Evolutionary conservation across 2,329 filamentous ascomycete genomes (phyloP), one percentile per base, ranked within the genome.

Genomic region (Arthroderma sp.): DNA sequence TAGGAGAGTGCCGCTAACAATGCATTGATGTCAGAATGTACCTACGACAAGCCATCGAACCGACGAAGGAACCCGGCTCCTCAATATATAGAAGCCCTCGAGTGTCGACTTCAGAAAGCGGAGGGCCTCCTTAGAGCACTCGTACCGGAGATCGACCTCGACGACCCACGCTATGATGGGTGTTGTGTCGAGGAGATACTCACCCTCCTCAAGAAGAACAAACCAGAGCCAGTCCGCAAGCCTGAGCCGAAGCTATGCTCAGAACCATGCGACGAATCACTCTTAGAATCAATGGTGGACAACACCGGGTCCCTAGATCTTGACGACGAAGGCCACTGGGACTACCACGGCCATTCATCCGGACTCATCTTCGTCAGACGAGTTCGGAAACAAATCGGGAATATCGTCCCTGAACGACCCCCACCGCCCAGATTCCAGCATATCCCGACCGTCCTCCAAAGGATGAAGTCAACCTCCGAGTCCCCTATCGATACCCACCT

Each of bases 31-130:
- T 31, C 60, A 95, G 90, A 95, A 69, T 96, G 91, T 71, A 95
- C 90, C 28, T 95, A 95, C 72, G 90, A 95, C 67, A 93, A 95
- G 70, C 91, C 91, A 11, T 95, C 90, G 23, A 95, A 95, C 70
- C 82, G 91, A 63, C 82, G 90, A 63, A 84, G 91, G 65, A 95
- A 95, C 69, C 90, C 91, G 21, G 88, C 88, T 25, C 90, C 91
- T 17, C 89, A 95, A 72, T 95, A 95, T 69, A 88, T 95, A 63
- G 91, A 95, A 73, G 88, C 88, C 2, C 77, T 96, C 53, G 91
- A 95, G 71, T 84, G 79, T 63, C 84, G 88, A 62, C 74, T 95
- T 56, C 87, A 91, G 66, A 88, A 89, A 61, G 88, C 89, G 31
- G 89, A 95, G 73, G 80, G 83, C 2, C 75, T 95, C 9, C 75